phyloP scores from a whole-genome alignment of 2,329 filamentous ascomycete species.

The Penicillium sp. region DNA sequence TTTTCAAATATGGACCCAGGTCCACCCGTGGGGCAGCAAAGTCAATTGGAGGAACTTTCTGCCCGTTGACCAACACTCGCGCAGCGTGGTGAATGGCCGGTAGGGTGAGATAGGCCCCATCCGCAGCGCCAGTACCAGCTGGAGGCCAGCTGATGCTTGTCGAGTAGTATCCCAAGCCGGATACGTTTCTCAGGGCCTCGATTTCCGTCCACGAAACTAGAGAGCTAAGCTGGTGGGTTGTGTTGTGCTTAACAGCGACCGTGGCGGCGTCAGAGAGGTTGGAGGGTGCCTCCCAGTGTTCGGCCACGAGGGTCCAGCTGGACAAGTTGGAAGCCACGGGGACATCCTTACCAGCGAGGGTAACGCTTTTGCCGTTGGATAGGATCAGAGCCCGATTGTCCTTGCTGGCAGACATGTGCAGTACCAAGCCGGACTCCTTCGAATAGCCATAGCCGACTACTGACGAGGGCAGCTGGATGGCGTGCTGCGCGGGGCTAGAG shows the following conservation, averaged over 20 bases:
- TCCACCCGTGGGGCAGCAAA: conserved; percentile 13
- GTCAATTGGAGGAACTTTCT: conserved; percentile 17
- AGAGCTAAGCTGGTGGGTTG: conserved; percentile 20
- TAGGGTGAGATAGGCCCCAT: conserved; percentile 24
- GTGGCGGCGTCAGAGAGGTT: conserved; percentile 20
- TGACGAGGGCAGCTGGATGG: conserved; percentile 5
- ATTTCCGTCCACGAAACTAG: conserved; percentile 25
- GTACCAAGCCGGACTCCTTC: not conserved
- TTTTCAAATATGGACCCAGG: conserved; percentile 11
- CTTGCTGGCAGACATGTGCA: conserved; percentile 9
- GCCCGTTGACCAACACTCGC: conserved; percentile 18
- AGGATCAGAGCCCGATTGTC: conserved; percentile 5
- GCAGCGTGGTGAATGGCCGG: conserved; percentile 16
- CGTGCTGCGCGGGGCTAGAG: conserved; percentile 1
- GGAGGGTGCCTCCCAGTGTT: conserved; percentile 24
- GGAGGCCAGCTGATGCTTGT: conserved; percentile 18
- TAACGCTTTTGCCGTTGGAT: conserved; percentile 12
- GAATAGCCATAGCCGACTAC: conserved; percentile 12
- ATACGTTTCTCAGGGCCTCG: conserved; percentile 17
- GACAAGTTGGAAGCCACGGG: not conserved
- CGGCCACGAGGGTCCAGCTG: conserved; percentile 19
- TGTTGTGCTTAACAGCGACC: conserved; percentile 21
- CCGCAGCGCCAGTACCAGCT: not conserved
- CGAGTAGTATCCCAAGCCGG: conserved; percentile 24
- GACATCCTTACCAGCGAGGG: not conserved